A percentile compares a stretch with the other conserved stretches of the same genome.
These are phyloP conservation scores for Trichocladium uniseriatum DNA, from an alignment of 495 filamentous ascomycete species.

Conservation along the genomic window DNA sequence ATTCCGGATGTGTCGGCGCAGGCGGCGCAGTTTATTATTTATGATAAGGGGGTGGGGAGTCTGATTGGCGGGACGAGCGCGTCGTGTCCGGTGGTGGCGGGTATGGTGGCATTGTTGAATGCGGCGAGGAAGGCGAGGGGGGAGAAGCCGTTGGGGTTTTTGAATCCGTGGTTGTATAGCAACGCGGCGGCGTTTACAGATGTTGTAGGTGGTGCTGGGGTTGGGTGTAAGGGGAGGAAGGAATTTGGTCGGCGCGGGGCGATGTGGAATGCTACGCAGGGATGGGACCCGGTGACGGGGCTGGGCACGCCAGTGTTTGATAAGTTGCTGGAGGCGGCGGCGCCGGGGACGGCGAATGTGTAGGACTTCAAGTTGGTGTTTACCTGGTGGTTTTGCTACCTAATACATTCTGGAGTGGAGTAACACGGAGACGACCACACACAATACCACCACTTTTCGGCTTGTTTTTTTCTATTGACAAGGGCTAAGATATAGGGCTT, in stretches of 20 bases:
- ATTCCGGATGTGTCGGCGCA: conserved; percentile 66
- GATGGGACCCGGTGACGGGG: conserved; percentile 42
- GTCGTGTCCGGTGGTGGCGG: conserved; percentile 50
- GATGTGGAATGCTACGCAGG: conserved; percentile 46
- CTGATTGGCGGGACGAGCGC: conserved; percentile 34
- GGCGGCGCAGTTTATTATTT: conserved; percentile 28
- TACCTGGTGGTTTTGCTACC: background rate
- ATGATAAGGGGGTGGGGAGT: background rate
- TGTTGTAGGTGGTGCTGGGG: conserved; percentile 49
- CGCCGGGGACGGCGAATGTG: conserved; percentile 21
- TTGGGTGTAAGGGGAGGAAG: conserved; percentile 47
- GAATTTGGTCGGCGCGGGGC: conserved; percentile 41
- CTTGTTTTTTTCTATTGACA: too few relatives aligned
- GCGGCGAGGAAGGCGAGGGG: conserved; percentile 47
- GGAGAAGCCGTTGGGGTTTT: conserved; percentile 50
- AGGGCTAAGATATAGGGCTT: too few relatives aligned
- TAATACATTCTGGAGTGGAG: too few relatives aligned
- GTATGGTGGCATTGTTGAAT: conserved; percentile 54
- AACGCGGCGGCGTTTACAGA: conserved; percentile 49
- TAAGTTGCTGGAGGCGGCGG: conserved; percentile 13
- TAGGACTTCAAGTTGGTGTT: conserved; percentile 4
- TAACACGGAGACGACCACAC: too few relatives aligned
- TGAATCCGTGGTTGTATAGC: conserved; percentile 61
- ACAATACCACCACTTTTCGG: too few relatives aligned
- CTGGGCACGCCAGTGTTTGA: conserved; percentile 33